A percentile compares a stretch with the other conserved stretches of the same genome.
phyloP scores from a whole-genome alignment of 495 filamentous ascomycete genomes.

The Jackrogersella multiformis region DNA sequence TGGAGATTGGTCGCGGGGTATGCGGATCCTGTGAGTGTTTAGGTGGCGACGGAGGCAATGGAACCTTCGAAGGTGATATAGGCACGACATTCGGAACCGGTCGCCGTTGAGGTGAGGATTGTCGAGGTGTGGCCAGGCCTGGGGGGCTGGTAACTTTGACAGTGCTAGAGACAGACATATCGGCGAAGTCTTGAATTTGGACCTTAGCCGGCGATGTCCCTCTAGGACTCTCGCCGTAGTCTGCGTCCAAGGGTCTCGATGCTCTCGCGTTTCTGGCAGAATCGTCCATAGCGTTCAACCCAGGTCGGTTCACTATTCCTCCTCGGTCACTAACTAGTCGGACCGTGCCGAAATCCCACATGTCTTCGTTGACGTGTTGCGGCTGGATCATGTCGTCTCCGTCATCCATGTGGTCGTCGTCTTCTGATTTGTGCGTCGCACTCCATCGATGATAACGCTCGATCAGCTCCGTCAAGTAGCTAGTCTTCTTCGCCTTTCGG shows the following conservation, averaged over 20 bases:
- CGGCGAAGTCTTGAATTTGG: slow-evolving; percentile 43
- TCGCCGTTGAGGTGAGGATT: slow-evolving; percentile 68
- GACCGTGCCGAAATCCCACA: slow-evolving; percentile 97
- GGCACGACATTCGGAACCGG: slow-evolving; percentile 56
- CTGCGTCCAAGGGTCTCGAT: slow-evolving; percentile 54
- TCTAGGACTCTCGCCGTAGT: slow-evolving; percentile 58
- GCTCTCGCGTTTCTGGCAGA: slow-evolving; percentile 73
- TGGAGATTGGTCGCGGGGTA: slow-evolving; percentile 57
- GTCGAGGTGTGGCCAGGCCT: slow-evolving; percentile 48
- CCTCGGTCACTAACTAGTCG: slow-evolving; percentile 71
- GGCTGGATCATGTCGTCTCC: slow-evolving; percentile 50
- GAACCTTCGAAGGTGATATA: slow-evolving; percentile 68
- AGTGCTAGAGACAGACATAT: slow-evolving; percentile 48
- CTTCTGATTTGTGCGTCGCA: slow-evolving; percentile 72
- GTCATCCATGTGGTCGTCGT: slow-evolving; percentile 64
- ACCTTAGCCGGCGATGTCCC: slow-evolving; percentile 55
- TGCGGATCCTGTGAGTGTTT: slow-evolving; percentile 50
- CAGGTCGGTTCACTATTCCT: slow-evolving; percentile 55
- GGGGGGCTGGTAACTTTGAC: slow-evolving; percentile 48
- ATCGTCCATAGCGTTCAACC: slow-evolving; percentile 74
- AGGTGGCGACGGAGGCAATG: slow-evolving; percentile 66
- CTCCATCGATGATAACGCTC: slow-evolving; percentile 89
- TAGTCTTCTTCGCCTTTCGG: slow-evolving; percentile 86
- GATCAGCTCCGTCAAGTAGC: slow-evolving; percentile 90
- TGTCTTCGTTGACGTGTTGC: slow-evolving; percentile 72